Percentiles rank a stretch among this genome's conserved stretches.
Evolutionary conservation across 331 rosid species (phyloP).

Genomic region (Erythrophleum ivorense): DNA sequence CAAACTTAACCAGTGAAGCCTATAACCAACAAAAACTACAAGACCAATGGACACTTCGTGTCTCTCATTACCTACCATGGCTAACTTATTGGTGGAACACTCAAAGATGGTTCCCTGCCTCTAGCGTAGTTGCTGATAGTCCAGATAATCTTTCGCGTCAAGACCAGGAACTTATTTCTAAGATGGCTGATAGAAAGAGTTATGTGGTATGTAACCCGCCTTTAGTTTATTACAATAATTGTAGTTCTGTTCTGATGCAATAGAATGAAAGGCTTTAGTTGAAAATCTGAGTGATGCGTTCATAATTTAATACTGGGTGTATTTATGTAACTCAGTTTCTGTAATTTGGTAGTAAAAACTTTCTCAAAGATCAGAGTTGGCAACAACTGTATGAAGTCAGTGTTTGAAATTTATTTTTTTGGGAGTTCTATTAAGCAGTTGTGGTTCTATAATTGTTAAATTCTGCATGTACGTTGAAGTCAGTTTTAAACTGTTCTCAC

Average conservation of each 20-base stretch:
- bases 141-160: conserved; percentile 51
- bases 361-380: conserved; percentile 6
- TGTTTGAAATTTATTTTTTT: conserved; percentile 8
- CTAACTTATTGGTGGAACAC: conserved; percentile 95
- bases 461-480: conserved; percentile 15
- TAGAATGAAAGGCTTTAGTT: conserved; percentile 1
- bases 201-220: conserved; percentile 43
- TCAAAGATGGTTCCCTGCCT: conserved; percentile 74
- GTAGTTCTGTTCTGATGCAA: conserved; percentile 11
- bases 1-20: conserved; percentile 63
- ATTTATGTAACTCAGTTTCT: conserved; percentile 18
- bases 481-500: neutral
- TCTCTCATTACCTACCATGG: conserved; percentile 82
- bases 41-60: conserved; percentile 84
- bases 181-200: neutral
- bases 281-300: neutral
- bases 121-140: conserved; percentile 41
- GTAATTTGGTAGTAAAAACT: neutral
- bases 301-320: conserved; percentile 19
- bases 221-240: conserved; percentile 20
- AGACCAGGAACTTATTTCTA: conserved; percentile 59
- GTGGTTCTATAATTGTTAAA: conserved; percentile 11
- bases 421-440: neutral
- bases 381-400: neutral
- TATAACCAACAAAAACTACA: conserved; percentile 43